These are phyloP conservation scores for Iodosphaeria phyllophila DNA, from an alignment of 2,329 filamentous ascomycete genomes.

Conservation along the genomic window DNA sequence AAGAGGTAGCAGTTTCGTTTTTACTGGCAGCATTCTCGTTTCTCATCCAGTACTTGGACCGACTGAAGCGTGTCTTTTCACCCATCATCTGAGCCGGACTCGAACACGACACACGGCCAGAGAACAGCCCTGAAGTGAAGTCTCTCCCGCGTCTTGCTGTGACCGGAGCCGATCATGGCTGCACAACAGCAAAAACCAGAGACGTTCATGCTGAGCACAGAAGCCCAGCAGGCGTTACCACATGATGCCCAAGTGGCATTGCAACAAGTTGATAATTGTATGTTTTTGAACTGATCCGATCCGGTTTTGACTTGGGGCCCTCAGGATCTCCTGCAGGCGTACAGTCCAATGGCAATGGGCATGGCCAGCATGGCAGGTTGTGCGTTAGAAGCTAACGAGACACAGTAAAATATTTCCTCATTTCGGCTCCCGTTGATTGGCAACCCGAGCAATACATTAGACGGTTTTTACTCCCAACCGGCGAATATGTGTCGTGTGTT, in stretches of 20 bases:
- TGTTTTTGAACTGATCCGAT: too few relatives aligned
- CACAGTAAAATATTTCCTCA: slow-evolving; percentile 96
- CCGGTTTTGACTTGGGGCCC: too few relatives aligned
- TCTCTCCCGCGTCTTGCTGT: slow-evolving; percentile 4
- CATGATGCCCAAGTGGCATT: slow-evolving; percentile 93
- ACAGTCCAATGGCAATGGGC: background rate
- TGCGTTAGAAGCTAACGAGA: slow-evolving; percentile 3
- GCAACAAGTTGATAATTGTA: slow-evolving; percentile 95
- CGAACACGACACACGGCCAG: slow-evolving; percentile 4
- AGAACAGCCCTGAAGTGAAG: slow-evolving; percentile 1
- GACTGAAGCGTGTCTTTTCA: slow-evolving; percentile 3
- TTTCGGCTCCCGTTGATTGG: slow-evolving; percentile 97
- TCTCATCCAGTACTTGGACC: slow-evolving; percentile 1
- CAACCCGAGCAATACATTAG: slow-evolving; percentile 91
- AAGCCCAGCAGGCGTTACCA: slow-evolving; percentile 89
- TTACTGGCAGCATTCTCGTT: slow-evolving; percentile 2
- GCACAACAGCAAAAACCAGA: slow-evolving; percentile 84
- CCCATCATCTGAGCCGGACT: slow-evolving; percentile 10
- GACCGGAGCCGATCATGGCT: slow-evolving; percentile 67
- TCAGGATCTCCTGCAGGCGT: slow-evolving; percentile 4
- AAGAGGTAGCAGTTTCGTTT: slow-evolving; percentile 1
- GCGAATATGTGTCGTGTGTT: slow-evolving; percentile 97
- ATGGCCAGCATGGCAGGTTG: slow-evolving; percentile 4
- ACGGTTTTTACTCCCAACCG: slow-evolving; percentile 84
- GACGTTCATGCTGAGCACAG: slow-evolving; percentile 95